Evolutionary conservation across 108 stramenopile genomes (phyloP).

Genomic region (Ochromonas danica): DNA sequence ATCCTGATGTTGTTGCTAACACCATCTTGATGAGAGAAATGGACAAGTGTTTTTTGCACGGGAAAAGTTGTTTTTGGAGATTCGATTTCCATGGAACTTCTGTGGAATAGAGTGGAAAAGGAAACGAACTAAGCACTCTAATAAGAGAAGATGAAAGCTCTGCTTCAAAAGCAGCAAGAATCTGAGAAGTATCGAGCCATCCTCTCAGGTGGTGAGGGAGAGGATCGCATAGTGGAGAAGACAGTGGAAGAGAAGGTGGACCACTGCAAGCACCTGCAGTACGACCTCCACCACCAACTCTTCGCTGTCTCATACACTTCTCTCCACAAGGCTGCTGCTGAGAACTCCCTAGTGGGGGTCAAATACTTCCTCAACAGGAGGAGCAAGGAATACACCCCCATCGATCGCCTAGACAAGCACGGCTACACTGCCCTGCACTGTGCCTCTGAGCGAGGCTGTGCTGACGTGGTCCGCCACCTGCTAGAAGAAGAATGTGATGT

Average conservation of each 20-base stretch:
- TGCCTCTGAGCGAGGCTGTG: not conserved
- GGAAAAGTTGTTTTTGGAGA: too few relatives aligned
- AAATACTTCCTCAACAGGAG: too few relatives aligned
- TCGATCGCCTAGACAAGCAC: not conserved
- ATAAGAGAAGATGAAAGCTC: not conserved
- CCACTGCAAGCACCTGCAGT: conserved; percentile 5
- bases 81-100: too few relatives aligned
- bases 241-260: not conserved
- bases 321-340: not conserved
- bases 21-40: too few relatives aligned
- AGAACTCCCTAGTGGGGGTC: not conserved
- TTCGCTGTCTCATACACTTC: not conserved
- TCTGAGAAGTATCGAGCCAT: not conserved
- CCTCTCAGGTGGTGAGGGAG: not conserved
- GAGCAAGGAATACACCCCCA: too few relatives aligned
- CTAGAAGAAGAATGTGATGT: not conserved
- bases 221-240: too few relatives aligned
- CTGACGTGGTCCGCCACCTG: not conserved
- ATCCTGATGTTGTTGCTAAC: too few relatives aligned
- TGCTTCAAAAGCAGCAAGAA: not conserved
- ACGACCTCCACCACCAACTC: not conserved
- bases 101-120: too few relatives aligned
- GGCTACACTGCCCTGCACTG: not conserved
- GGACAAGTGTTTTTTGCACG: too few relatives aligned
- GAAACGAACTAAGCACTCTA: too few relatives aligned